Percentiles rank a stretch among this genome's conserved stretches.
Evolutionary conservation across 2,329 filamentous ascomycete species (phyloP).

Genomic region (Plectosphaerella cucumerina): DNA sequence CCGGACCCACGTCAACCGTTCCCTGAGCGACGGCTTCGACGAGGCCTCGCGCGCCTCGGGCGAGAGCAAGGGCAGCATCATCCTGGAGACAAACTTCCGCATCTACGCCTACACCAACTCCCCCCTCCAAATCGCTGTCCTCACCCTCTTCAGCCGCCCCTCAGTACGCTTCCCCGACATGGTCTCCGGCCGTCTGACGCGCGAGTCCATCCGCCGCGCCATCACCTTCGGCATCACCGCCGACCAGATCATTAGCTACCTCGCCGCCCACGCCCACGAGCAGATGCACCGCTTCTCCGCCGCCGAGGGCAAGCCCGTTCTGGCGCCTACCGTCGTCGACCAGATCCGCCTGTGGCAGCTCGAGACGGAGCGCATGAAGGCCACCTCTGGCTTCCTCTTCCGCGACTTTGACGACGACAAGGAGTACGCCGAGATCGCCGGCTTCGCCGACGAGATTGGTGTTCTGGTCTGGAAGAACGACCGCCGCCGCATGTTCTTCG

Average conservation of each 20-base stretch:
- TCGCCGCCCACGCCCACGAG: conserved; percentile 88
- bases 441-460: conserved; percentile 85
- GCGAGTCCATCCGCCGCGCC: conserved; percentile 81
- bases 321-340: conserved; percentile 94
- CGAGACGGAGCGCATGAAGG: conserved; percentile 90
- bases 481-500: conserved; percentile 79
- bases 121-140: conserved; percentile 88
- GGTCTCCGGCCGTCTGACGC: conserved; percentile 85
- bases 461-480: conserved; percentile 87
- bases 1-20: conserved; percentile 65
- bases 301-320: conserved; percentile 59
- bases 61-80: conserved; percentile 72
- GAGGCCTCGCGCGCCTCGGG: conserved; percentile 52
- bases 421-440: conserved; percentile 67
- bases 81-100: conserved; percentile 97
- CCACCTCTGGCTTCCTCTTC: conserved; percentile 80
- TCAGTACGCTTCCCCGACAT: conserved; percentile 92
- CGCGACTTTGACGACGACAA: conserved; percentile 73
- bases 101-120: conserved; percentile 96
- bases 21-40: conserved; percentile 63
- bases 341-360: conserved; percentile 98
- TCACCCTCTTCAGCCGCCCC: conserved; percentile 83
- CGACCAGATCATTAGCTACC: conserved; percentile 91
- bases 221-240: conserved; percentile 89
- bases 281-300: conserved; percentile 74